Evolutionary conservation across 345 rosid genomes (phyloP), one percentile per base, ranked within the genome.

Genomic region (Populus ilicifolia): DNA sequence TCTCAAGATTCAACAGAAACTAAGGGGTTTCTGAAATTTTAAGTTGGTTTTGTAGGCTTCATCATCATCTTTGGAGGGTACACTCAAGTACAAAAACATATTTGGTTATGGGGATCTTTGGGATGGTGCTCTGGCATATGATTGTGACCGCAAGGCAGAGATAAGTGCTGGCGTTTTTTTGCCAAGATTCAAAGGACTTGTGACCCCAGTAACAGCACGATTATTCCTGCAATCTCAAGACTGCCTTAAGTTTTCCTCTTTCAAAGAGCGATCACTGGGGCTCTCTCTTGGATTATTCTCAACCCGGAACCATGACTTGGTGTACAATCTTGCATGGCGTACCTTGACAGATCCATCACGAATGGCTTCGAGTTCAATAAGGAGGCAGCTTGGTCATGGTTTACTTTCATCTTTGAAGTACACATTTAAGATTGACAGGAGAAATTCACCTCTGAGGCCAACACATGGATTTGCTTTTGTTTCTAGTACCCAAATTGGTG

Each of bases 71-170:
- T 77, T 89, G 46, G 99, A 96, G 89, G 99, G 92, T 79, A 81
- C 92, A 13, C 74, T 93, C 61, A 93, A 89, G 83, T 90, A 88
- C 78, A 96, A 91, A 84, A 96, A 96, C 79, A 64, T 92, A 74
- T 88, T 92, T 81, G 99, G 99, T 13, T 88, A 86, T 85, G 98
- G 98, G 67, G 99, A 96, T 86, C 85, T 90, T 33, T 96, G 99
- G 99, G 97, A 96, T 71, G 88, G 91, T 54, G 87, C 95, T 75
- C 63, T 96, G 80, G 91, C 91, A 9, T 92, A 85, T 89, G 97
- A 96, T 70, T 88, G 82, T 84, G 96, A 94, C 77, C 92, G 85
- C 75, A 85, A 92, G n/a, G 85, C 92, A 10, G 98, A 96, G 90
- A 79, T 89, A 67, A 92, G 98, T 79, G 84, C 90, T 56, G 98